Evolutionary conservation across 2,329 filamentous ascomycete species (phyloP).

Genomic region (Penicillium glabrum): DNA sequence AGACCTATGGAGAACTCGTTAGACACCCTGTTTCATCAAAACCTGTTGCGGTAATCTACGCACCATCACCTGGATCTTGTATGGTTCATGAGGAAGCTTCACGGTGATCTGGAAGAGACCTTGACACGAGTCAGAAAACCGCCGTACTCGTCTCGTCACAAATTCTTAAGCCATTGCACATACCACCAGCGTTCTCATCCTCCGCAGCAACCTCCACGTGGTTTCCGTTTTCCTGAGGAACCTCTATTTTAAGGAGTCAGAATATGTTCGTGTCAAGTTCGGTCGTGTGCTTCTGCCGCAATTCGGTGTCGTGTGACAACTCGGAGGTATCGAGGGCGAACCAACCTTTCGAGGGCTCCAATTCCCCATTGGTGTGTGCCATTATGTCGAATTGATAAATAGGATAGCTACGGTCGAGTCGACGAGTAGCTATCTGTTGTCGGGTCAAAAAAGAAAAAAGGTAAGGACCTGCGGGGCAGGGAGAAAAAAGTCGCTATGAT

Average conservation of each 20-base stretch:
- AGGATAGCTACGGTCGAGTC: slow-evolving; percentile 17
- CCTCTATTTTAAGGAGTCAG: slow-evolving; percentile 27
- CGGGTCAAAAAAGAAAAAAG: slow-evolving; percentile 11
- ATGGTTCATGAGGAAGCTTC: slow-evolving; percentile 75
- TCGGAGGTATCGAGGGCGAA: slow-evolving; percentile 1
- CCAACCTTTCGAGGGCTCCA: slow-evolving; percentile 43
- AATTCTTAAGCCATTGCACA: slow-evolving; percentile 6
- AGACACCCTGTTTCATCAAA: neutral
- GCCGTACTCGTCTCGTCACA: neutral
- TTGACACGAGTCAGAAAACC: slow-evolving; percentile 24
- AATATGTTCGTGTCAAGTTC: neutral
- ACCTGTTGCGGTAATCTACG: slow-evolving; percentile 31
- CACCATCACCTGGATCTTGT: slow-evolving; percentile 84
- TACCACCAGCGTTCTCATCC: slow-evolving; percentile 40
- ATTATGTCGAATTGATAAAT: slow-evolving; percentile 29
- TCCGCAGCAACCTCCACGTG: slow-evolving; percentile 34
- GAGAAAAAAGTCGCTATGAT: slow-evolving; percentile 29
- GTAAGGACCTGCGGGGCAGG: slow-evolving; percentile 18
- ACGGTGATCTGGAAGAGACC: slow-evolving; percentile 72
- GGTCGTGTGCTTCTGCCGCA: slow-evolving; percentile 3
- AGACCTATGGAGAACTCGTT: slow-evolving; percentile 60
- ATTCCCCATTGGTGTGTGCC: slow-evolving; percentile 41
- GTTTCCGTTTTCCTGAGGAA: slow-evolving; percentile 22
- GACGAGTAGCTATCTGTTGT: slow-evolving; percentile 20
- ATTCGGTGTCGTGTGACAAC: slow-evolving; percentile 9